Evolutionary conservation across 2,329 filamentous ascomycete species (phyloP), one percentile per base, ranked within the genome.

Genomic region (Pseudocercospora cruenta): DNA sequence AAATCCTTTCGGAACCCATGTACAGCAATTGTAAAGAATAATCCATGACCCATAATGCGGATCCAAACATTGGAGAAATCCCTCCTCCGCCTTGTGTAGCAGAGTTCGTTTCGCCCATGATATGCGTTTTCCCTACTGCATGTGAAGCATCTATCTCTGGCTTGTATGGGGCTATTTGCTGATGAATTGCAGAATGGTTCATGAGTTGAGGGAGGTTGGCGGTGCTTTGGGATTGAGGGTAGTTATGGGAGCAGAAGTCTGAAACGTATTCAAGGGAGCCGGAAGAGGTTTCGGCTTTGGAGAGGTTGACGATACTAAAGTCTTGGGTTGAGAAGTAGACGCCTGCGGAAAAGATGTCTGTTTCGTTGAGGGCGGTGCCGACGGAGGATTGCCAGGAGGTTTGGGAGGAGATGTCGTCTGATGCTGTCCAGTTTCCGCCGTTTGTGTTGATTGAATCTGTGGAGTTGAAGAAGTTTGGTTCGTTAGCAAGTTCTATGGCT

Each of bases 401-500:
- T 60, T 69, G 60, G 10, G 64, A 67, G 4, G 62, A 43, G 24
- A 47, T 60, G 62, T 64, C 55, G 66, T 24, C 24, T 43, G 49
- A 12, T 54, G 63, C 31, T 1, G 64, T 63, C 60, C 60, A 66
- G 4, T 58, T 33, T 16, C 53, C 51, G 21, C 39, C 31, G 21
- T 33, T 43, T 5, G 54, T 58, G 31, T 24, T 45, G 12, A 28
- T 28, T 28, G 33, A 33, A 22, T 33, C 51, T 6, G 51, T 55
- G 24, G 22, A 26, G 51, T 55, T 55, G 51, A 55, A 55, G 51
- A 55, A 86, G 67, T 87, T 83, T 3, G 86, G 85, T 63, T 87
- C 85, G 69, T 87, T 87, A 1, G 85, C 85, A 1, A 87, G 77
- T 70, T 88, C 85, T 36, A 87, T 84, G 2, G 85, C 83, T 19